Evolutionary conservation across 2,329 filamentous ascomycete species (phyloP), one percentile per base, ranked within the genome.

Genomic region (Capronia coronata): DNA sequence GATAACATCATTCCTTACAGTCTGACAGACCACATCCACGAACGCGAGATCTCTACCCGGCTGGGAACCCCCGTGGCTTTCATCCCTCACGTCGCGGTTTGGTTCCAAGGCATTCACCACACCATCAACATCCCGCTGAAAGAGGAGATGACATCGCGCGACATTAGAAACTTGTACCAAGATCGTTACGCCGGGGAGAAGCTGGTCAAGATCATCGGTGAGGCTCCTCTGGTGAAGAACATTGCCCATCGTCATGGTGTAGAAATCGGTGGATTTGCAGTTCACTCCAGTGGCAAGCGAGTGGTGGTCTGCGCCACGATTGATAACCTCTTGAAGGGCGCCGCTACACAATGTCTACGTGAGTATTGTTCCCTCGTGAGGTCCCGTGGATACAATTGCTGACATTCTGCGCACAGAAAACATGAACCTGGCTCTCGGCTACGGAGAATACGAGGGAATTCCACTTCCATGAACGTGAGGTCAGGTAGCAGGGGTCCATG

Each of bases 31-130:
- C 93, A 97, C 71, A 87, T 97, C 55, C 93, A 97, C 71, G 93
- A 98, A 75, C 81, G 80, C 40, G 93, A 97, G 68, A 93, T 97
- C 57, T 84, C 83, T 64, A 66, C 72, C 45, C 89, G 94, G 65
- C 78, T 97, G 9, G 86, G 83, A 42, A 76, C 73, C 11, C 71
- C 79, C 14, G 82, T 94, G 9, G 86, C 83, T 4, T 98, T 98
- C 66, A 85, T 93, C 50, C 93, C 93, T 5, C 93, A 97, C 67
- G 90, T 95, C 19, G 87, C 89, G n/a, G 82, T 85, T 11, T 97
- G 89, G 91, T 97, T 97, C 79, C 85, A 94, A 65, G 91, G 91
- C 57, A 97, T 97, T 61, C 83, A 87, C 73, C 86, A 90, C 69
- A 91, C 89, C 32, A 90, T 97, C 68, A 89, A 82, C 64, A 87